Percentiles rank a stretch among this genome's conserved stretches.
These are phyloP conservation scores for Apiospora arundinis DNA, from an alignment of 2,329 filamentous ascomycete genomes.

Conservation along the genomic window DNA sequence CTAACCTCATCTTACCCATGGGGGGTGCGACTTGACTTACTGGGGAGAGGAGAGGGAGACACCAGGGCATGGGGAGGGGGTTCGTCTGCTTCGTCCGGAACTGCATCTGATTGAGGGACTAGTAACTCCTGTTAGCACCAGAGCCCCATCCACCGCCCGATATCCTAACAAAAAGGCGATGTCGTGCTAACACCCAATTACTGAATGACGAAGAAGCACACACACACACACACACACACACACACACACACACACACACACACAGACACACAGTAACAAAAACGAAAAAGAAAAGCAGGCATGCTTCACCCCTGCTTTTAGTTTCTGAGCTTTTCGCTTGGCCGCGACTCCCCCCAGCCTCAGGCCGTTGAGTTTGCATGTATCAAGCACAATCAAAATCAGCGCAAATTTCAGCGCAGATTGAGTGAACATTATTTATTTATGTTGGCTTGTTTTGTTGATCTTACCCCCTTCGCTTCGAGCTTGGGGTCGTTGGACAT, in stretches of 20 bases:
- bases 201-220: not conserved
- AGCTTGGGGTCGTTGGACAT: not conserved
- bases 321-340: not conserved
- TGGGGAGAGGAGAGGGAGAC: not conserved
- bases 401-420: too few relatives aligned
- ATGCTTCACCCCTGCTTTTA: not conserved
- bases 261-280: too few relatives aligned
- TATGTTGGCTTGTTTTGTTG: not conserved
- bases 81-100: not conserved
- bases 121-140: not conserved
- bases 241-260: too few relatives aligned
- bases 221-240: too few relatives aligned
- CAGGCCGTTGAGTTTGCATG: not conserved
- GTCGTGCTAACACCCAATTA: not conserved
- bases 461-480: not conserved
- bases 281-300: not conserved
- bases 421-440: too few relatives aligned
- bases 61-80: not conserved
- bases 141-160: not conserved
- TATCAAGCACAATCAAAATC: not conserved
- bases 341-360: not conserved
- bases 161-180: not conserved
- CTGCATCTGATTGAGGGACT: not conserved
- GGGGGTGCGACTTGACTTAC: not conserved
- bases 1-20: conserved; percentile 15